Base-by-base conservation (phyloP, 2,329 filamentous ascomycete species). In the Arthrocladium fulminans region DNA sequence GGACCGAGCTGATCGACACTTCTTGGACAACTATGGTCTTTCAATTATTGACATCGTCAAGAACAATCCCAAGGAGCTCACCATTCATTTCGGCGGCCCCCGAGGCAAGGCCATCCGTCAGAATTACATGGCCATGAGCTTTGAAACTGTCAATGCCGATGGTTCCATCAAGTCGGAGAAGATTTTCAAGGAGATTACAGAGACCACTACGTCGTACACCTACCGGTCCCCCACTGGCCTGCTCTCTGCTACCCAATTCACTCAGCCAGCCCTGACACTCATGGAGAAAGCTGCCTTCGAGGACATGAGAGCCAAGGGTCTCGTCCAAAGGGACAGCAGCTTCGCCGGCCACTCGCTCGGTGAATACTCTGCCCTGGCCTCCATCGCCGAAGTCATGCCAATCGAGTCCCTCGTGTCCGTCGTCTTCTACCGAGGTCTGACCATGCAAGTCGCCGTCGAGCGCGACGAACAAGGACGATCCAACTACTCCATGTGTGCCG, bases 251-350 rank as follows among this genome's bases (percentile, higher is more conserved):
- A 98, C 92, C 3, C 92, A 98, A 65, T 98, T 98, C 74, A 98
- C 92, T 0, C 92, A 98, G 70, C 92, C 92, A 27, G 92, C 92
- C 44, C 74, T 98, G 60, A 98, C 92, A 0, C 78, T 98, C 43
- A 98, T 98, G 94, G 92, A 98, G 76, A 98, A 98, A 79, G 92
- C 92, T 51, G 94, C 88, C 61, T 98, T 98, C 60, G 92, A 97
- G 71, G 94, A 98, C 67, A 97, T 98, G 92, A 88, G 88, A 63
- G 79, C 88, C 60, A 97, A 95, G 77, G 92, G 94, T 53, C 80
- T 98, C 27, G 90, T 98, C 25, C 88, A 95, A 60, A 79, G 88
- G 51, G 90, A 97, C 73, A 96, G 88, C 77, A 95, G 86, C 58
- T 98, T 98, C 65, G 92, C 92, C 12, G 92, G 92, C 57, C 92